Evolutionary conservation across 441 rosid species (phyloP).

Genomic region (Erodium trifolium): DNA sequence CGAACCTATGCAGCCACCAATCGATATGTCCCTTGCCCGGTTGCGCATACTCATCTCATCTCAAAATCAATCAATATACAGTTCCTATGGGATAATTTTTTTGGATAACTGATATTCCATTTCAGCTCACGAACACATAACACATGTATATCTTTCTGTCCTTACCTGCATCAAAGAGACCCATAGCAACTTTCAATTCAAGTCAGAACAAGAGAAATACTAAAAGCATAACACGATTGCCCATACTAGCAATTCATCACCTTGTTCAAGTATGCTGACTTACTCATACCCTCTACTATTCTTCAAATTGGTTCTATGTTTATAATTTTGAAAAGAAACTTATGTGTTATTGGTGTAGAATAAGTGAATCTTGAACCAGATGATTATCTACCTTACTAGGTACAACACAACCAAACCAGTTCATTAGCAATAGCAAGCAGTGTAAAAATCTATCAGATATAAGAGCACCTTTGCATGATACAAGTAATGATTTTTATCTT

Average conservation of each 20-base stretch:
- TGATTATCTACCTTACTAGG: no score
- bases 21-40: not conserved
- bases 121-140: not conserved
- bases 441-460: not conserved
- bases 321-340: no score
- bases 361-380: no score
- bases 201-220: not conserved
- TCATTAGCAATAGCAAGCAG: not conserved
- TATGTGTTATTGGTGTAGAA: no score
- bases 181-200: not conserved
- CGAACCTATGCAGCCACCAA: not conserved
- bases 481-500: not conserved
- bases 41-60: not conserved
- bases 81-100: not conserved
- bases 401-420: not conserved
- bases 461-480: constrained; percentile 16
- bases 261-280: not conserved
- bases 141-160: not conserved
- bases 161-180: not conserved
- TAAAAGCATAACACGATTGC: not conserved
- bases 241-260: not conserved
- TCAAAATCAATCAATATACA: not conserved
- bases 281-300: no score
- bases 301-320: no score
- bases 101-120: not conserved